phyloP scores from a whole-genome alignment of 805 yeast genomes.

The Saccharomycopsis capsularis region DNA sequence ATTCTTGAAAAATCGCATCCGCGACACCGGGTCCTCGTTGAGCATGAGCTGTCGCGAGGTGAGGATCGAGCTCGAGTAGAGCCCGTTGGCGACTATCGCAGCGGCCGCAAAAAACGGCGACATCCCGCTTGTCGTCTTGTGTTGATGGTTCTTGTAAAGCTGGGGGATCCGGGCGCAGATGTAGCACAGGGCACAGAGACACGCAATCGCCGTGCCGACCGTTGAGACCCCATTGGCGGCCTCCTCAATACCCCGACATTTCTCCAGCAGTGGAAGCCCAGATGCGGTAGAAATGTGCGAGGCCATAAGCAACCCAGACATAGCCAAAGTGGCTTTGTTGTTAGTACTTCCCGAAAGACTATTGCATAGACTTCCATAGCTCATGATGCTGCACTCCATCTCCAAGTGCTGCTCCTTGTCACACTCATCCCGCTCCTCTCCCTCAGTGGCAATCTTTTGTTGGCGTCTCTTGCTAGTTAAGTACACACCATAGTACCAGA shows the following conservation, averaged over 20 bases:
- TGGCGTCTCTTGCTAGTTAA: slow-evolving; percentile 25
- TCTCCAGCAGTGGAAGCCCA: background rate
- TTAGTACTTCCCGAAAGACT: no score
- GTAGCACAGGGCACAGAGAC: slow-evolving; percentile 73
- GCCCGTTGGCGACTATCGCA: slow-evolving; percentile 70
- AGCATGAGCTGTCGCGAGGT: slow-evolving; percentile 48
- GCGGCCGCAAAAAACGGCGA: slow-evolving; percentile 59
- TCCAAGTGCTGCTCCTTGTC: slow-evolving; percentile 1
- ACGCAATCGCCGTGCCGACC: slow-evolving; percentile 52
- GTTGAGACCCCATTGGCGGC: slow-evolving; percentile 5
- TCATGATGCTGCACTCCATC: slow-evolving; percentile 11
- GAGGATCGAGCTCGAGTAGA: slow-evolving; percentile 70
- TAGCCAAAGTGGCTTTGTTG: no score
- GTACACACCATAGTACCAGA: slow-evolving; percentile 50
- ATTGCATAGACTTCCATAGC: slow-evolving; percentile 8
- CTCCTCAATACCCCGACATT: background rate
- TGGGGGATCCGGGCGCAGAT: slow-evolving; percentile 81
- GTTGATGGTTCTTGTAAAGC: slow-evolving; percentile 59
- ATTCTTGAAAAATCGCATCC: slow-evolving; percentile 45
- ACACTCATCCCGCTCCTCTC: slow-evolving; percentile 8
- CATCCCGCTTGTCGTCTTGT: slow-evolving; percentile 82
- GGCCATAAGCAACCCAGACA: background rate
- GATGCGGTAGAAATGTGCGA: background rate
- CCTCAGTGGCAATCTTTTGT: slow-evolving; percentile 1
- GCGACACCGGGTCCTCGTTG: slow-evolving; percentile 29